These are phyloP conservation scores for Candida andamanensis DNA, from an alignment of 805 yeast genomes.

Conservation along the genomic window DNA sequence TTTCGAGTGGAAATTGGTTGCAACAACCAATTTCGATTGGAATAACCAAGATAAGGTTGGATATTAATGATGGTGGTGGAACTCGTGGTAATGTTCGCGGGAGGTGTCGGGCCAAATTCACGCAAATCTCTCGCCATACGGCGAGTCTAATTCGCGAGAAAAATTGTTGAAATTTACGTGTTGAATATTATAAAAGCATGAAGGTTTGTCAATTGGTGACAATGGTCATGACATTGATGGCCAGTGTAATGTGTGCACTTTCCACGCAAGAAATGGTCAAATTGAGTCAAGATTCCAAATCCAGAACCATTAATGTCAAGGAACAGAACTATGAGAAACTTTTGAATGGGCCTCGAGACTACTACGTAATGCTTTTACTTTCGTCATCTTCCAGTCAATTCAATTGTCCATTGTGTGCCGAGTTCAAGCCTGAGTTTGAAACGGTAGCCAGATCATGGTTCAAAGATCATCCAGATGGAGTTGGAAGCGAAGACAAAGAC, in stretches of 20 bases:
- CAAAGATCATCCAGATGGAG: constrained; percentile 48
- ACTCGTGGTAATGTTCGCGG: too few species aligned
- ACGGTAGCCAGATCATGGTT: constrained; percentile 55
- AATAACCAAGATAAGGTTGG: too few species aligned
- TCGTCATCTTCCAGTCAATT: constrained; percentile 72
- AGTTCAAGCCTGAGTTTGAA: constrained; percentile 61
- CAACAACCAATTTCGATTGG: constrained; percentile 1
- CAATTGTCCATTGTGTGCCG: constrained; percentile 71
- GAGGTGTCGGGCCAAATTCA: too few species aligned
- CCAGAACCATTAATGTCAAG: constrained; percentile 34
- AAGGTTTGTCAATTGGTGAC: constrained; percentile 5
- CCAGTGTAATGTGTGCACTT: constrained; percentile 12
- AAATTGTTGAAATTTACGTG: too few species aligned
- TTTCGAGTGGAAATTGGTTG: constrained; percentile 35
- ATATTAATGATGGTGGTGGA: too few species aligned
- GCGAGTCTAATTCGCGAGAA: too few species aligned
- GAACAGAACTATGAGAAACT: constrained; percentile 55
- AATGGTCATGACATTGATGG: constrained; percentile 1
- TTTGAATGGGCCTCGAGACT: constrained; percentile 63
- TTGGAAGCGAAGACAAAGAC: constrained; percentile 20
- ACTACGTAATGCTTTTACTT: constrained; percentile 57
- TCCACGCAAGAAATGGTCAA: constrained; percentile 18
- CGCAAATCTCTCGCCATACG: too few species aligned
- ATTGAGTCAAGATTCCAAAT: constrained; percentile 14
- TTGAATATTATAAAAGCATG: too few species aligned